Base-by-base conservation (phyloP, 768 basidiomycete genomes). In the Boletus pseudopeckii region DNA sequence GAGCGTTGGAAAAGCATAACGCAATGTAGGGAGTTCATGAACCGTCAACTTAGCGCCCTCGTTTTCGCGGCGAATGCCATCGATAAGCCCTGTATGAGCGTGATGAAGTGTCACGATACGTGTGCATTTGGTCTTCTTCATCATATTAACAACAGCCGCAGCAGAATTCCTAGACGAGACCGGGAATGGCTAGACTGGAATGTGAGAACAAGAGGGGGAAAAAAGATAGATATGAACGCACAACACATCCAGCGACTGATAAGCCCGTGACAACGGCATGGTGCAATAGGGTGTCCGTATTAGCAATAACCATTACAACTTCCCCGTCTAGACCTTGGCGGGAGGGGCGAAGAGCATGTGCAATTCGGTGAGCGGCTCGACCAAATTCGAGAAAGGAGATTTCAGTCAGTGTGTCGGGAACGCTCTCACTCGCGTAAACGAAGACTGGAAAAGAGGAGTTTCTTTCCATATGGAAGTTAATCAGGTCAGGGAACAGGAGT, bases 141-240 rank as follows among this genome's bases (percentile, higher is more conserved):
- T 59, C 65, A 70, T 60, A 26, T 52, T 45, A 2, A 58, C 48
- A 13, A 71, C 28, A 0, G 80, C 81, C 1, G 72, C 69, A 0
- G 75, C 64, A 1, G 78, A 77, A 61, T 78, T 80, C 52, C 75
- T 58, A 1, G 73, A 63, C 0, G 74, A 75, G 17, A 72, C 65
- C 9, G 65, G 69, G 46, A 79, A 77, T n/a, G 67, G 58, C 68
- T 65, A 36, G 17, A 48, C 8, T 7, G 14, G 13, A 37, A 38
- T 7, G 67, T 59, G 18, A 72, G 58, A 70, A 56, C 1, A 66
- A 56, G 8, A 17, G 14, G 1, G 30, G 13, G 3, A 47, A 67
- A 30, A 74, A 18, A 70, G 49, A 26, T 66, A 28, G 4, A 60
- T 54, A 39, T 72, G 64, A 0, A 57, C 65, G 30, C 49, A 71